Base-by-base conservation (phyloP, 2,329 filamentous ascomycete species). In the Colletotrichum sp. region DNA sequence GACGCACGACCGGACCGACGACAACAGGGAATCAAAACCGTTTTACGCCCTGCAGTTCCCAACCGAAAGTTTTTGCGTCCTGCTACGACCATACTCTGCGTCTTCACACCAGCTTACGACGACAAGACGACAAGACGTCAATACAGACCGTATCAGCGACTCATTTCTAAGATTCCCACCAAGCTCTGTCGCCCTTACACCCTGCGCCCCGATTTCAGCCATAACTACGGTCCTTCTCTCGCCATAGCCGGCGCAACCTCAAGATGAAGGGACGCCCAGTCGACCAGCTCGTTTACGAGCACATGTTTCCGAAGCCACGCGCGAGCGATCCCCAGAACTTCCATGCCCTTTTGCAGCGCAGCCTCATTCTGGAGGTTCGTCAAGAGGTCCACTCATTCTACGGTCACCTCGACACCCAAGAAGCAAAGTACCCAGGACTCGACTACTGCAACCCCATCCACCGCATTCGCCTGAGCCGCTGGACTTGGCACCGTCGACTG, bases 371-470 rank as follows among this genome's bases (percentile, higher is more conserved):
- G 78, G 94, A 96, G 87, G 94, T 96, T 74, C 93, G 94, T 74
- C 92, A 94, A 81, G 94, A 96, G 84, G 95, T 95, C 2, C 91
- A 93, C 79, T 91, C 92, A 68, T 96, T 95, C 86, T 96, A 95
- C 84, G 94, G 94, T 79, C 93, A 95, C 81, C 90, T 96, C 78
- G 93, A 95, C 81, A 95, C 93, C 30, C 91, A 93, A 79, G 94
- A 96, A 87, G 94, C 94, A 79, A 95, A 95, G 80, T 96, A 96
- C 79, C 94, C 94, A 0, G 94, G 94, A 34, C 90, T 96, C 72
- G 94, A 96, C 87, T 96, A 96, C 87, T 92, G 90, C 76, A 89
- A 95, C 81, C 87, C 86, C 28, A 93, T 93, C 9, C 94, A 96
- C 84, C 93, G 94, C 78, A 92, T 94, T 83, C 93, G 95, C n/a